Evolutionary conservation across 2,329 filamentous ascomycete genomes (phyloP).

Genomic region (Cladophialophora bantiana): DNA sequence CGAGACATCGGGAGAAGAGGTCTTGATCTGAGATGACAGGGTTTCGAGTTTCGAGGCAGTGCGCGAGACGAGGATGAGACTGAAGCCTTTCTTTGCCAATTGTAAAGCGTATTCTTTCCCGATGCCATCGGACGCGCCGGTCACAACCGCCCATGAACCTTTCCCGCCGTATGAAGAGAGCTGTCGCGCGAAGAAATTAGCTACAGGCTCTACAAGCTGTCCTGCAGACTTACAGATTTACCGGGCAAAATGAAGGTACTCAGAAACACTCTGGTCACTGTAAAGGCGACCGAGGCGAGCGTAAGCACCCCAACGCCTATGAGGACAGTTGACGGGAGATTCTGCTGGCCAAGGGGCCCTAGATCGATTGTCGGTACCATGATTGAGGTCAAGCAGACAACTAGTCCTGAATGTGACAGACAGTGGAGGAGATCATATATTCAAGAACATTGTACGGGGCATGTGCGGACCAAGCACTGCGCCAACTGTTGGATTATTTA

Average conservation of each 20-base stretch:
- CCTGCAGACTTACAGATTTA: conserved; percentile 51
- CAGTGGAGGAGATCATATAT: background rate
- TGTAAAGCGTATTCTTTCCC: conserved; percentile 95
- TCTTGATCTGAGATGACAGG: conserved; percentile 76
- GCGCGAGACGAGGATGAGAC: conserved; percentile 91
- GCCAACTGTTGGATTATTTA: background rate
- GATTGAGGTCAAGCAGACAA: background rate
- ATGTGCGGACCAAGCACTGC: background rate
- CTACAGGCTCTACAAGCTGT: background rate
- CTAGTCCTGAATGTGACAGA: background rate
- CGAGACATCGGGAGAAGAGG: conserved; percentile 71
- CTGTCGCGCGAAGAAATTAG: conserved; percentile 54
- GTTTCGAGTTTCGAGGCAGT: conserved; percentile 88
- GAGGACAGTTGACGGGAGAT: conserved; percentile 41
- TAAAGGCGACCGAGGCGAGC: conserved; percentile 63
- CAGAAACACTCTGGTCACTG: conserved; percentile 67
- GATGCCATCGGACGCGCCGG: conserved; percentile 93
- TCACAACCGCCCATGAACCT: conserved; percentile 92
- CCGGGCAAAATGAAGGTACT: conserved; percentile 71
- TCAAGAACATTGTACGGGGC: background rate
- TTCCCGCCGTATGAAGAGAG: conserved; percentile 88
- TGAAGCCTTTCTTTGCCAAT: conserved; percentile 90
- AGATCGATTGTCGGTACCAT: conserved; percentile 27
- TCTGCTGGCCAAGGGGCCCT: conserved; percentile 37
- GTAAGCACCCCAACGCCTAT: conserved; percentile 64